Percentiles rank a stretch among this genome's conserved stretches.
phyloP scores from a whole-genome alignment of 345 rosid genomes.

The Chamaenerion angustifolium region DNA sequence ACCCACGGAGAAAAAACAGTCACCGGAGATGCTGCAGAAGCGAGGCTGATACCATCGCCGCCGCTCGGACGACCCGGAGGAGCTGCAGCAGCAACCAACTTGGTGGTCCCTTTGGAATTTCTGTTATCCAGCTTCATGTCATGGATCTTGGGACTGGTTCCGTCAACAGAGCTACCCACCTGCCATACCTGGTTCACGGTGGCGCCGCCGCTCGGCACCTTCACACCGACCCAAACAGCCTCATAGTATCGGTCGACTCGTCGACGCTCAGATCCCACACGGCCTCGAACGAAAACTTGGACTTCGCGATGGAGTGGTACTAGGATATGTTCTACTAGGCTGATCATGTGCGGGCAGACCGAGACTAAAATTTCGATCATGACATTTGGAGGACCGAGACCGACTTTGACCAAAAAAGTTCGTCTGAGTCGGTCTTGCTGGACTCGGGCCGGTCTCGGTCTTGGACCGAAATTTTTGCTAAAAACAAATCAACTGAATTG shows the following conservation, averaged over 20 bases:
- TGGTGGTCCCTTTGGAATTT: constrained; percentile 10
- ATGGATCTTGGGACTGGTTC: constrained; percentile 27
- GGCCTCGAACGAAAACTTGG: constrained; percentile 3
- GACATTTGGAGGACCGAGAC: too few species aligned
- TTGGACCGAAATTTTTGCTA: too few species aligned
- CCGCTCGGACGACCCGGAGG: not conserved
- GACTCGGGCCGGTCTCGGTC: too few species aligned
- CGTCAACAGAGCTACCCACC: too few species aligned
- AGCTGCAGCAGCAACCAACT: constrained; percentile 4
- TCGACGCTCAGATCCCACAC: constrained; percentile 10
- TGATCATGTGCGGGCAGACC: too few species aligned
- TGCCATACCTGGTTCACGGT: constrained; percentile 61
- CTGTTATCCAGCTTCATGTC: constrained; percentile 12
- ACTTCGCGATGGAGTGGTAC: constrained; percentile 5
- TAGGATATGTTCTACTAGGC: too few species aligned
- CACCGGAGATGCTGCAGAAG: not conserved
- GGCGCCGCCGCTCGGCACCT: constrained; percentile 21
- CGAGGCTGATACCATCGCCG: not conserved
- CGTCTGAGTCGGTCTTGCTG: too few species aligned
- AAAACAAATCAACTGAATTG: too few species aligned
- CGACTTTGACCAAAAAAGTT: too few species aligned
- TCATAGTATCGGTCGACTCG: constrained; percentile 5
- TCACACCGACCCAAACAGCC: constrained; percentile 5
- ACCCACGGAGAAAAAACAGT: not conserved
- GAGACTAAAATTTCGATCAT: too few species aligned